Evolutionary conservation across 176 grass and related monocot species (phyloP).

Genomic region (Miscanthus lutarioriparius): DNA sequence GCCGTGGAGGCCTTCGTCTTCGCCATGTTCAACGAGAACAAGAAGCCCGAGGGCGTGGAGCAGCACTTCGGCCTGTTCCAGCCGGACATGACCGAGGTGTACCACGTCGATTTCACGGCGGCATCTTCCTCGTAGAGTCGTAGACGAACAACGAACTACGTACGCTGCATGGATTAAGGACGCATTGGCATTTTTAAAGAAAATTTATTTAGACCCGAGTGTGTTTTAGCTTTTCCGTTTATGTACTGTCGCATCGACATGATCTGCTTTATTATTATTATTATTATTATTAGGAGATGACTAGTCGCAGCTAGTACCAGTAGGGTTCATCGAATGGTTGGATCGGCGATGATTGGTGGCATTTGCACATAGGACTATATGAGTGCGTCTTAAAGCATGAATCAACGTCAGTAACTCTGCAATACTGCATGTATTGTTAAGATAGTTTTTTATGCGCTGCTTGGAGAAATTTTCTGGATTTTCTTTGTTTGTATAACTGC

Average conservation of each 20-base stretch:
- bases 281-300: neutral
- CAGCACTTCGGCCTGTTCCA: constrained; percentile 76
- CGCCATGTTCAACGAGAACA: constrained; percentile 96
- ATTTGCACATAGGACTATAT: neutral
- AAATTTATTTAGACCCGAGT: too few species aligned
- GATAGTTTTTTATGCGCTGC: neutral
- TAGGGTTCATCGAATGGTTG: neutral
- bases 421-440: too few species aligned
- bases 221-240: too few species aligned
- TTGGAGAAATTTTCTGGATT: neutral
- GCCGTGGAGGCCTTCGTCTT: constrained; percentile 82
- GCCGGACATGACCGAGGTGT: constrained; percentile 93
- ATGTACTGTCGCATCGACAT: neutral
- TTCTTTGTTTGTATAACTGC: neutral
- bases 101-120: constrained; percentile 69
- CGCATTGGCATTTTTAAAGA: neutral
- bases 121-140: neutral
- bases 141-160: neutral
- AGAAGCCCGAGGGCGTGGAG: constrained; percentile 77
- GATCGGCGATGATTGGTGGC: neutral
- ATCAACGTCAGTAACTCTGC: too few species aligned
- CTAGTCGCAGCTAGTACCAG: neutral
- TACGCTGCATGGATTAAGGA: neutral
- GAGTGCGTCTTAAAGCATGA: too few species aligned
- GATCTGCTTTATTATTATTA: neutral